Evolutionary conservation across 495 filamentous ascomycete species (phyloP), one percentile per base, ranked within the genome.

Genomic region (Aspergillus bertholletiae): DNA sequence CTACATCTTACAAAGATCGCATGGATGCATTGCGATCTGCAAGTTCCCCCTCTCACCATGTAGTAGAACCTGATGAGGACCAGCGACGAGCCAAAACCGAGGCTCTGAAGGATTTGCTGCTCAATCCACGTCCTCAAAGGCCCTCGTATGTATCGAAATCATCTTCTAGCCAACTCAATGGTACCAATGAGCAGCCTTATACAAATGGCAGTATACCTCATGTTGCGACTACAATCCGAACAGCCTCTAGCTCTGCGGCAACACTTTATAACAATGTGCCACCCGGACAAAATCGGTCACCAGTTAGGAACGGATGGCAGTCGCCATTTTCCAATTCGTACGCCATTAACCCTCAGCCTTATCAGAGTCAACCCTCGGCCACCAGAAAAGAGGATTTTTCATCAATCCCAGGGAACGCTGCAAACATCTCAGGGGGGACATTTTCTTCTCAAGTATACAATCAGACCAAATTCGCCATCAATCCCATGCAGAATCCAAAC

Each of bases 1-100:
- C 85, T 0, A 82, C 82, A 0, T 84, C 86, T 1, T 89, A 84
- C 51, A 75, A 81, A 20, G 82, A 88, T 49, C 80, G 84, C 27
- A 84, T 88, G 67, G 78, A 81, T 53, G 83, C 80, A 15, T 73
- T 84, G 46, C 70, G 74, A 18, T 63, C 73, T 18, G 56, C 67
- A 23, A 69, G 60, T 44, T 63, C 66, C 43, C 55, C 61, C 15
- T 56, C 63, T 7, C 57, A 56, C 13, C 48, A 60, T 5, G 51
- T 59, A 17, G 53, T 52, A 8, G 57, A 64, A 13, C 40, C 66
- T 5, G 60, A 63, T 51, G 76, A 79, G 48, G 70, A 70, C 5
- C 64, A 79, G 55, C 68, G 70, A 46, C 74, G 58, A 30, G 63
- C 66, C 12, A 80, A 80, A 57, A 78, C 72, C 2, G 66, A 72